Evolutionary conservation across 345 rosid genomes (phyloP).

Genomic region (Dipteronia sinensis): DNA sequence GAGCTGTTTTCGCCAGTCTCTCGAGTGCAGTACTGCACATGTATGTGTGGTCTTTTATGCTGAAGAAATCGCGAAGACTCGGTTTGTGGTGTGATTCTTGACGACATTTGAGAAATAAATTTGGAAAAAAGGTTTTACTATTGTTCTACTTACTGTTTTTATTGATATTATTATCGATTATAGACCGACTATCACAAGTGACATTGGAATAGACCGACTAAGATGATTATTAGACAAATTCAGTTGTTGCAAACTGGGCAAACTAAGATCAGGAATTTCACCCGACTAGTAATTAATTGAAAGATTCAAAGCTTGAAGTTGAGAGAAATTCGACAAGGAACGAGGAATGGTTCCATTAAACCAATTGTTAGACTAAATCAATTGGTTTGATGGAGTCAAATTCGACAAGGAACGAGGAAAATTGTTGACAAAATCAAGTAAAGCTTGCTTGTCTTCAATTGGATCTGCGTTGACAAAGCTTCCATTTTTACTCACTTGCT

Average conservation of each 20-base stretch:
- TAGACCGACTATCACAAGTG: no score
- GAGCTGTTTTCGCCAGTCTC: conserved; percentile 52
- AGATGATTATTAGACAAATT: conserved; percentile 69
- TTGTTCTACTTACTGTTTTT: no score
- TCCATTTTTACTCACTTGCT: conserved; percentile 25
- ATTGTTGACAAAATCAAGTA: conserved; percentile 58
- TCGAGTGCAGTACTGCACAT: conserved; percentile 10
- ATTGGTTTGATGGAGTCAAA: no score
- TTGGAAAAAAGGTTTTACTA: no score
- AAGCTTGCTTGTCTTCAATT: conserved; percentile 68
- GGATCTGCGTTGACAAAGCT: conserved; percentile 47
- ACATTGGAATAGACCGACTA: conserved; percentile 56
- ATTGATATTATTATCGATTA: no score
- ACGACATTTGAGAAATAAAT: no score
- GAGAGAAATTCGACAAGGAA: conserved; percentile 62
- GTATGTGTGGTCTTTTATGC: conserved; percentile 16
- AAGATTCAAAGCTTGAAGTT: conserved; percentile 61
- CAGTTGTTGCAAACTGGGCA: conserved; percentile 54
- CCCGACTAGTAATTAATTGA: conserved; percentile 81
- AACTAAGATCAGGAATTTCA: conserved; percentile 64
- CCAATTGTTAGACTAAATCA: conserved; percentile 71
- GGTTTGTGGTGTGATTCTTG: no score
- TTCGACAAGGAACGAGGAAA: no score
- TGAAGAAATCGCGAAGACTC: conserved; percentile 9
- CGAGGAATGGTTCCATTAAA: conserved; percentile 69